A percentile compares a stretch with the other conserved stretches of the same genome.
These are phyloP conservation scores for Melanomma pulvis-pyrius DNA, from an alignment of 495 filamentous ascomycete species.

Conservation along the genomic window DNA sequence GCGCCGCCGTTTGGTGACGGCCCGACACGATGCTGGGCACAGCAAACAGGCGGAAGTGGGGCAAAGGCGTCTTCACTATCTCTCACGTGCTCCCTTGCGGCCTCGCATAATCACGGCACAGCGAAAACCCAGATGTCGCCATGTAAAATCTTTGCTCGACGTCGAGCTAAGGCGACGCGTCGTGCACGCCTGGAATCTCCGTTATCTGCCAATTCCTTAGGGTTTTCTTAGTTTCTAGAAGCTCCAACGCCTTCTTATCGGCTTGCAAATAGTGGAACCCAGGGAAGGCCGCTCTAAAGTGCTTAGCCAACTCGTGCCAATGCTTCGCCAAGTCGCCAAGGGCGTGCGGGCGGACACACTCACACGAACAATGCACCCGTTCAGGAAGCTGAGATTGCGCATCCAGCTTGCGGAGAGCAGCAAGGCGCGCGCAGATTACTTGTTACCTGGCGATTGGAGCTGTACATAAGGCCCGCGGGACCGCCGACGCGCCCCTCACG, in stretches of 20 bases:
- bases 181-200: background rate
- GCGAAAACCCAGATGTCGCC: too few relatives aligned
- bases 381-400: constrained; percentile 26
- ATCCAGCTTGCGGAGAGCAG: constrained; percentile 9
- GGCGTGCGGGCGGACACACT: background rate
- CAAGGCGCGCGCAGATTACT: constrained; percentile 8
- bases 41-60: too few relatives aligned
- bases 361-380: background rate
- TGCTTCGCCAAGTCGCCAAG: constrained; percentile 3
- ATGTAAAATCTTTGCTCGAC: too few relatives aligned
- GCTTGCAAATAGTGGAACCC: background rate
- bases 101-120: too few relatives aligned
- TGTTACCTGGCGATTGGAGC: constrained; percentile 29
- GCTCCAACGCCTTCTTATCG: constrained; percentile 4
- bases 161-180: too few relatives aligned
- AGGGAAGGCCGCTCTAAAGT: constrained; percentile 1
- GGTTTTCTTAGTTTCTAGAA: background rate
- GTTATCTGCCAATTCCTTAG: background rate
- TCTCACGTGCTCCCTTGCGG: too few relatives aligned
- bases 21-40: too few relatives aligned
- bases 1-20: background rate
- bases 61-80: too few relatives aligned
- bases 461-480: constrained; percentile 14
- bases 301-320: constrained; percentile 22
- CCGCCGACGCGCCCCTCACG: background rate